Evolutionary conservation across 495 filamentous ascomycete species (phyloP).

Genomic region (Oidiodendron maius): DNA sequence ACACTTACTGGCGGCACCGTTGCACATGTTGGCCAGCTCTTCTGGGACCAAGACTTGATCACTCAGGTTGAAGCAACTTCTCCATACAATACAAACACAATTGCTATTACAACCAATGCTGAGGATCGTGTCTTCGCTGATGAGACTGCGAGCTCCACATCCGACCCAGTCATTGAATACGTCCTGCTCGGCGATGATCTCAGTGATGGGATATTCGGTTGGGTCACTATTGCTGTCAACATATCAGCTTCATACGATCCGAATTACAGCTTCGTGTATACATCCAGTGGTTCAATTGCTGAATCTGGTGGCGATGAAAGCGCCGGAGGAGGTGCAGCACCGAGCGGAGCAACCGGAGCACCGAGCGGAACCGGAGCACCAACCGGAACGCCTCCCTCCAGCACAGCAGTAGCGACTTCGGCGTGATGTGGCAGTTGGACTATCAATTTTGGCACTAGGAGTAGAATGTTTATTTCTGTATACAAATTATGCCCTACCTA

Average conservation of each 20-base stretch:
- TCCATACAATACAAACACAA: slow-evolving; percentile 50
- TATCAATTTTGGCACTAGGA: no score
- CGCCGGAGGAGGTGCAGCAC: background rate
- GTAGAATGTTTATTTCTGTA: no score
- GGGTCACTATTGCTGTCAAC: slow-evolving; percentile 51
- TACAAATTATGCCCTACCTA: no score
- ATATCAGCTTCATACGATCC: slow-evolving; percentile 22
- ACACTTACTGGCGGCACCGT: slow-evolving; percentile 41
- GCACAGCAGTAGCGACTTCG: background rate
- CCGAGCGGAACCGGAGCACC: slow-evolving; percentile 5
- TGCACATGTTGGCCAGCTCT: slow-evolving; percentile 53
- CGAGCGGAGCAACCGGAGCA: background rate
- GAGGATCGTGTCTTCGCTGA: slow-evolving; percentile 43
- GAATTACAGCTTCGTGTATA: slow-evolving; percentile 12
- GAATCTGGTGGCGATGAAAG: background rate
- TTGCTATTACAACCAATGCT: slow-evolving; percentile 40
- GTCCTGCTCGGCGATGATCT: slow-evolving; percentile 40
- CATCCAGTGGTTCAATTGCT: slow-evolving; percentile 7
- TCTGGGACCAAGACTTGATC: slow-evolving; percentile 52
- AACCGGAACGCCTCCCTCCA: slow-evolving; percentile 1
- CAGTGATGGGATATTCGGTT: slow-evolving; percentile 48
- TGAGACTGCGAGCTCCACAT: slow-evolving; percentile 37
- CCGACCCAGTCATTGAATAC: slow-evolving; percentile 53
- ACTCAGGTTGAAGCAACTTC: slow-evolving; percentile 32
- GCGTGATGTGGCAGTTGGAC: no score